Percentiles rank a stretch among this genome's conserved stretches.
Conservation (phyloP, 495 filamentous ascomycete species). For the Cairneyella variabilis region DNA sequence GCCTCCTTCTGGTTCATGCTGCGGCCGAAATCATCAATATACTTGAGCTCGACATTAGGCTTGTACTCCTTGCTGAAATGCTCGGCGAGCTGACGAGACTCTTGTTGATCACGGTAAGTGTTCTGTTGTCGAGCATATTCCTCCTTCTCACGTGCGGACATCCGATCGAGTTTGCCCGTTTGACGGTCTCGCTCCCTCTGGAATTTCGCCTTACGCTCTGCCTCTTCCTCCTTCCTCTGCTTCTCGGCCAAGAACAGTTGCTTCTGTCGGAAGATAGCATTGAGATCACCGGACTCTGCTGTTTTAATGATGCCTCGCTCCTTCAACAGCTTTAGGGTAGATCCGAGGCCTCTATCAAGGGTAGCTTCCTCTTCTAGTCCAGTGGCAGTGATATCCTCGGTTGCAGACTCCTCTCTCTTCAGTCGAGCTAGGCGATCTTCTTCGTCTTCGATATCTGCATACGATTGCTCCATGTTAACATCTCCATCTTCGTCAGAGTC, state of each 20-base stretch:
- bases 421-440: slow-evolving; percentile 46
- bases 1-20: slow-evolving; percentile 90
- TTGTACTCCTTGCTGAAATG: slow-evolving; percentile 85
- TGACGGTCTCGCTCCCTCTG: slow-evolving; percentile 85
- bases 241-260: slow-evolving; percentile 82
- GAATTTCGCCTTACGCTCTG: slow-evolving; percentile 71
- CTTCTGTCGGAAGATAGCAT: slow-evolving; percentile 67
- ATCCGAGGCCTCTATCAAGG: slow-evolving; percentile 72
- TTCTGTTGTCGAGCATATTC: slow-evolving; percentile 85
- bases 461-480: slow-evolving; percentile 58
- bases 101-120: slow-evolving; percentile 74
- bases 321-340: slow-evolving; percentile 74
- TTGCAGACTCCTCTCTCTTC: slow-evolving; percentile 46
- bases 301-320: slow-evolving; percentile 76
- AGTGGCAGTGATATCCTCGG: slow-evolving; percentile 57
- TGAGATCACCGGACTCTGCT: slow-evolving; percentile 56
- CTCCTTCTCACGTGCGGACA: slow-evolving; percentile 88
- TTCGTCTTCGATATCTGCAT: slow-evolving; percentile 53
- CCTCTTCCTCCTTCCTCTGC: slow-evolving; percentile 62
- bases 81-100: slow-evolving; percentile 74
- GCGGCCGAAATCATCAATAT: slow-evolving; percentile 83
- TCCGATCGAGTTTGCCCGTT: slow-evolving; percentile 75
- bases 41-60: slow-evolving; percentile 84
- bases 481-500: slow-evolving; percentile 54
- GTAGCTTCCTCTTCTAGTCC: slow-evolving; percentile 84